Conservation (phyloP, 2,329 filamentous ascomycete genomes). For the Penicillium sp. region DNA sequence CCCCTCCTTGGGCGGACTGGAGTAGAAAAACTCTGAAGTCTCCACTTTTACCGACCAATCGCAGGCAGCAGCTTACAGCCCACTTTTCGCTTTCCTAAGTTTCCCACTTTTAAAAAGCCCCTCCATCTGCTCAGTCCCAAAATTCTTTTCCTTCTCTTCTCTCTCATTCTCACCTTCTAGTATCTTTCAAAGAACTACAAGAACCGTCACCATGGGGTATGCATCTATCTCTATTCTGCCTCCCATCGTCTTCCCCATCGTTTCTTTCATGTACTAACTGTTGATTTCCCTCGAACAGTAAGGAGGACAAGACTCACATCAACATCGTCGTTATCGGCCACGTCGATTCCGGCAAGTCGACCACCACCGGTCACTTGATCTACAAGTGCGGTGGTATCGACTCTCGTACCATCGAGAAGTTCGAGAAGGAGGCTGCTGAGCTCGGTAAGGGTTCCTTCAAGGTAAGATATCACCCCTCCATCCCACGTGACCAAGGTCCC, state of each 20-base stretch:
- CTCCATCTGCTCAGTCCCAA: no score
- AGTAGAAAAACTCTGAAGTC: no score
- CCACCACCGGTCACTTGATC: conserved; percentile 95
- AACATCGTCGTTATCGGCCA: conserved; percentile 99
- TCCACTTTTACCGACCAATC: no score
- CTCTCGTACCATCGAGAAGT: conserved; percentile 99
- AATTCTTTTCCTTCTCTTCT: conserved; percentile 15
- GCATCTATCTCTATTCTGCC: conserved; percentile 4
- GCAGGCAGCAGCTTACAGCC: no score
- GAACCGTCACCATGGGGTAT: conserved; percentile 63
- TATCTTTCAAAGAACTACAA: conserved; percentile 55
- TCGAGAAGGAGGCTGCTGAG: conserved; percentile 99
- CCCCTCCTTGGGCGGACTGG: conserved; percentile 24
- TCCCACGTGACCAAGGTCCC: no score
- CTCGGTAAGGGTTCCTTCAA: conserved; percentile 99
- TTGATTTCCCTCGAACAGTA: conserved; percentile 61
- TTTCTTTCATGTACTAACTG: not conserved
- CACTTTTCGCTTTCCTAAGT: no score
- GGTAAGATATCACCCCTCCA: no score
- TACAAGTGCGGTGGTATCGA: conserved; percentile 99
- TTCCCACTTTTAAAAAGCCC: conserved; percentile 45
- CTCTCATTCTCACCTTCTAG: conserved; percentile 43
- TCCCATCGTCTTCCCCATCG: conserved; percentile 1
- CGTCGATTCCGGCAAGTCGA: conserved; percentile 99
- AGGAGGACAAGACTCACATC: conserved; percentile 93